These are phyloP conservation scores for Aspergillus brasiliensis DNA, from an alignment of 2,329 filamentous ascomycete species.

Conservation along the genomic window DNA sequence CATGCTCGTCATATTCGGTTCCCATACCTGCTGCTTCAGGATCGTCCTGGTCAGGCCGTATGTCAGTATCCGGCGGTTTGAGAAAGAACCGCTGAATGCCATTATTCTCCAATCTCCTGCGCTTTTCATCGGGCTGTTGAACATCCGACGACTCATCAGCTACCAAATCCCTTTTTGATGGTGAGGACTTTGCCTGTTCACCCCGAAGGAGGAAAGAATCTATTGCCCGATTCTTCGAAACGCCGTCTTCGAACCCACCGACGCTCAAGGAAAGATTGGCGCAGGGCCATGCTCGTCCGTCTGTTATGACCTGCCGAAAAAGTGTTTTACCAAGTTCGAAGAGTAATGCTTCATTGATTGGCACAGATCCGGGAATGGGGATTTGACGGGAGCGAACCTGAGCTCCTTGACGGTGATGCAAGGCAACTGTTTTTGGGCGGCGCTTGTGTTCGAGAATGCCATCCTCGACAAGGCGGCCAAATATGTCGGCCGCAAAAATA, in stretches of 20 bases:
- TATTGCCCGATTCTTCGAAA: slow-evolving; percentile 83
- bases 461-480: slow-evolving; percentile 84
- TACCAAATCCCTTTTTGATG: slow-evolving; percentile 21
- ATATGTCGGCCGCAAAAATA: slow-evolving; percentile 92
- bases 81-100: slow-evolving; percentile 63
- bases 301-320: slow-evolving; percentile 73
- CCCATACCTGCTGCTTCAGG: not conserved
- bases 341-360: slow-evolving; percentile 70
- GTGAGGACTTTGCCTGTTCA: slow-evolving; percentile 56
- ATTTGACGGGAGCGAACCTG: slow-evolving; percentile 74
- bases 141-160: slow-evolving; percentile 12
- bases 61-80: slow-evolving; percentile 33
- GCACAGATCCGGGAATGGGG: slow-evolving; percentile 74
- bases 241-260: slow-evolving; percentile 86
- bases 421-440: slow-evolving; percentile 78
- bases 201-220: slow-evolving; percentile 77
- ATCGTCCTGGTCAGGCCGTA: slow-evolving; percentile 8
- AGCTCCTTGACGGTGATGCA: slow-evolving; percentile 75
- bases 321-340: slow-evolving; percentile 76
- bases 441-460: slow-evolving; percentile 85
- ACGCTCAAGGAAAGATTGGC: slow-evolving; percentile 86
- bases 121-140: slow-evolving; percentile 40
- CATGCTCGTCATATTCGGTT: not conserved
- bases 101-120: slow-evolving; percentile 50
- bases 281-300: slow-evolving; percentile 86